Conservation (phyloP, 2,329 filamentous ascomycete species). For the Lasiodiplodia citricola region DNA sequence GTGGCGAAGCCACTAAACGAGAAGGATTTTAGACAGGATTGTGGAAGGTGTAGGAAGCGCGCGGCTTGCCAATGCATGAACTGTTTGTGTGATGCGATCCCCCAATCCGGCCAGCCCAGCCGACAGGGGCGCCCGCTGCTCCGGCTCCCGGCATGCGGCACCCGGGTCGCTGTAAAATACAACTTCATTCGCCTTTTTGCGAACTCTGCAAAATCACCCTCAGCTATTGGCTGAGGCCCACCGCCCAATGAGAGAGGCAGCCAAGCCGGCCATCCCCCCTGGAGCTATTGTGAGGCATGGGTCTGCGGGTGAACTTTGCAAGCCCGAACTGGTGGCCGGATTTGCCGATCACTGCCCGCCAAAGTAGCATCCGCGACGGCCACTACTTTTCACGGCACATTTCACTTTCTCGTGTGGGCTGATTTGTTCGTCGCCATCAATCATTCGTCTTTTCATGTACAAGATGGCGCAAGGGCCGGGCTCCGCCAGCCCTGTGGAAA, state of each 20-base stretch:
- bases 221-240: neutral
- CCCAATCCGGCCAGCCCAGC: constrained; percentile 3
- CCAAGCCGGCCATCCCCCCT: neutral
- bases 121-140: neutral
- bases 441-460: neutral
- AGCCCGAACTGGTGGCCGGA: constrained; percentile 6
- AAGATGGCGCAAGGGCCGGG: neutral
- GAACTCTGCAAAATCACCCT: neutral
- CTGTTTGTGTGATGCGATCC: neutral
- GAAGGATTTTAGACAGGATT: constrained; percentile 11
- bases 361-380: neutral
- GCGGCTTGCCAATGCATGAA: constrained; percentile 3
- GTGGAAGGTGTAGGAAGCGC: neutral
- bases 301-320: neutral
- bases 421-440: constrained; percentile 4
- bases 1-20: constrained; percentile 8
- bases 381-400: neutral
- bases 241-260: neutral
- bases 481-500: neutral
- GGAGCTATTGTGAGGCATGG: constrained; percentile 11
- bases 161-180: neutral
- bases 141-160: neutral
- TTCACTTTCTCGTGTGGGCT: constrained; percentile 1
- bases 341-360: neutral
- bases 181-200: neutral